phyloP scores from a whole-genome alignment of 495 filamentous ascomycete genomes.

The Xylaria acuta region DNA sequence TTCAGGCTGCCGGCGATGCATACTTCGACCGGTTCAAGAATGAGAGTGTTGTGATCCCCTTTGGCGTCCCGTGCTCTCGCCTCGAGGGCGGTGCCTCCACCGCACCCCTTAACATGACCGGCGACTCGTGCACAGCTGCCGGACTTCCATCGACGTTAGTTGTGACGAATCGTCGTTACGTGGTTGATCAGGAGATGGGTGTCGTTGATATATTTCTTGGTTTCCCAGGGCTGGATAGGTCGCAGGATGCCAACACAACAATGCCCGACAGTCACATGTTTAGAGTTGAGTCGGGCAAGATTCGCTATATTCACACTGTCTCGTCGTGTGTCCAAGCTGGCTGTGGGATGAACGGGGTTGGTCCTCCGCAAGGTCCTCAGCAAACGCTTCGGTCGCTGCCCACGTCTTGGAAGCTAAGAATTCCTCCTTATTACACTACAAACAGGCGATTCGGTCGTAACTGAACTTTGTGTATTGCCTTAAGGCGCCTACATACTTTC shows the following conservation, averaged over 20 bases:
- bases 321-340: slow-evolving; percentile 39
- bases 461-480: neutral
- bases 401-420: neutral
- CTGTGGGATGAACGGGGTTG: slow-evolving; percentile 41
- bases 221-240: slow-evolving; percentile 47
- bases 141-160: slow-evolving; percentile 43
- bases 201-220: slow-evolving; percentile 46
- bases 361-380: slow-evolving; percentile 10
- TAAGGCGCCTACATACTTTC: neutral
- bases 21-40: slow-evolving; percentile 49
- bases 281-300: slow-evolving; percentile 46
- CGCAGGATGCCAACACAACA: slow-evolving; percentile 35
- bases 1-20: slow-evolving; percentile 45
- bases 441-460: neutral
- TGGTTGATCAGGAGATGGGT: slow-evolving; percentile 47
- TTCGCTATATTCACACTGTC: slow-evolving; percentile 48
- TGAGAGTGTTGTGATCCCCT: slow-evolving; percentile 42
- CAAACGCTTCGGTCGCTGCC: slow-evolving; percentile 6
- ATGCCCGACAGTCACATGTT: slow-evolving; percentile 47
- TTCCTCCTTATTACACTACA: neutral
- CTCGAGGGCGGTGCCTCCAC: slow-evolving; percentile 49
- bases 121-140: slow-evolving; percentile 41
- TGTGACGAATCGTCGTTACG: slow-evolving; percentile 47
- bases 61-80: slow-evolving; percentile 42
- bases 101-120: slow-evolving; percentile 36